Evolutionary conservation across 2,329 filamentous ascomycete species (phyloP), one percentile per base, ranked within the genome.

Genomic region (Beauveria rudraprayagi): DNA sequence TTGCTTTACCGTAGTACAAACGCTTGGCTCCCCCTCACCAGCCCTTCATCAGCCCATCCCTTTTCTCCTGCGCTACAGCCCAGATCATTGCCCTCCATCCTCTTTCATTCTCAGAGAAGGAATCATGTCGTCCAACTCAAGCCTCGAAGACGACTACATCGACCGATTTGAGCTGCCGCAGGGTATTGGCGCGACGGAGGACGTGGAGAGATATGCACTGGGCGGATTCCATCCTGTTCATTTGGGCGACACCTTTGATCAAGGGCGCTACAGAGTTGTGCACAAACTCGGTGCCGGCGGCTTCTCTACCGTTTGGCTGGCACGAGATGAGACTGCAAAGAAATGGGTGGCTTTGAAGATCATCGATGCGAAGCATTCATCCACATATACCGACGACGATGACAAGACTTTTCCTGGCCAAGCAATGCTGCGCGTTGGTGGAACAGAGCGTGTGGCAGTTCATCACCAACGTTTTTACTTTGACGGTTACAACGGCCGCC

Each of bases 281-380:
- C 70, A 76, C 54, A 80, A 79, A 65, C 66, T 79, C 47, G 76
- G 76, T 51, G 74, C 67, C 60, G 76, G 77, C 41, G 71, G 71
- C 6, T 76, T 68, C 64, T 76, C 75, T 4, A 80, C 77, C 1
- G 75, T 78, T 41, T 80, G 75, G 77, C 71, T 78, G 52, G 76
- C 72, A 22, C 65, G 68, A 22, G 75, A 78, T 37, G 48, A 60
- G 2, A 41, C 10, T 3, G 46, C 54, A 11, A 40, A 55, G 7
- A 62, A 47, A 41, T 68, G 63, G 64, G 64, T 67, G 40, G 67
- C 67, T 17, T 54, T 70, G 48, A 70, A 69, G 54, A 68, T 69
- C 26, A 59, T 68, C 43, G 44, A 52, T 44, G 63, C 66, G 4
- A 47, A 64, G 26, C 51, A 65, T 56, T 67, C 65, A 58, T 67